phyloP scores from a whole-genome alignment of 345 rosid species.

The Fremontodendron californicum region DNA sequence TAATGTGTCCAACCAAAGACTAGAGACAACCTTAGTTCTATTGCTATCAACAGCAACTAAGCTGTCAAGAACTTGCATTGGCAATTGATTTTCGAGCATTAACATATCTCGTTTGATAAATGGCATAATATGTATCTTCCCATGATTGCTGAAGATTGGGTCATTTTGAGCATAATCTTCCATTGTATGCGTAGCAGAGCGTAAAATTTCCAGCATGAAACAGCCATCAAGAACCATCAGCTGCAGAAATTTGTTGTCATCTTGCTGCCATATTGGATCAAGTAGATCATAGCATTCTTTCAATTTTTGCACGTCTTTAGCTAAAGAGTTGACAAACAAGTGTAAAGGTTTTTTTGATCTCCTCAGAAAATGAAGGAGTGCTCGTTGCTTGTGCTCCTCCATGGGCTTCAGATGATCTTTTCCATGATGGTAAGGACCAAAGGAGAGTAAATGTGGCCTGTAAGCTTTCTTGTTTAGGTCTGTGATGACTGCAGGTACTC shows the following conservation, averaged over 20 bases:
- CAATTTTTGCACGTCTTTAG: constrained; percentile 16
- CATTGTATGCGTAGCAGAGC: background rate
- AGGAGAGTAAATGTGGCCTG: constrained; percentile 36
- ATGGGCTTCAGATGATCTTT: constrained; percentile 28
- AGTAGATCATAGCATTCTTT: constrained; percentile 30
- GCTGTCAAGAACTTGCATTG: constrained; percentile 29
- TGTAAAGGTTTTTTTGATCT: constrained; percentile 25
- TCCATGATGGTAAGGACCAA: constrained; percentile 43
- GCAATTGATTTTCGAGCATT: constrained; percentile 53
- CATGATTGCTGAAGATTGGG: constrained; percentile 44
- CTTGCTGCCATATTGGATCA: constrained; percentile 24
- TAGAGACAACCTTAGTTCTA: constrained; percentile 17
- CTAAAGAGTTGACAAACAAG: constrained; percentile 17
- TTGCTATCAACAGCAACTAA: constrained; percentile 27
- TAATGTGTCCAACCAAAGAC: background rate
- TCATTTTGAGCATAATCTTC: constrained; percentile 36
- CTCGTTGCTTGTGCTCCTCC: constrained; percentile 44
- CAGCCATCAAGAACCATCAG: constrained; percentile 51
- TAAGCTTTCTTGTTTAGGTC: constrained; percentile 35
- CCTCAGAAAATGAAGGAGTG: constrained; percentile 32
- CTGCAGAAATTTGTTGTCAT: constrained; percentile 19
- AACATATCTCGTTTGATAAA: constrained; percentile 45
- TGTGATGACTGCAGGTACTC: constrained; percentile 27
- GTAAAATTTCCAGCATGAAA: constrained; percentile 46
- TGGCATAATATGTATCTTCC: constrained; percentile 32